These are phyloP conservation scores for Calonectria ilicicola DNA, from an alignment of 2,329 filamentous ascomycete species.

Conservation along the genomic window DNA sequence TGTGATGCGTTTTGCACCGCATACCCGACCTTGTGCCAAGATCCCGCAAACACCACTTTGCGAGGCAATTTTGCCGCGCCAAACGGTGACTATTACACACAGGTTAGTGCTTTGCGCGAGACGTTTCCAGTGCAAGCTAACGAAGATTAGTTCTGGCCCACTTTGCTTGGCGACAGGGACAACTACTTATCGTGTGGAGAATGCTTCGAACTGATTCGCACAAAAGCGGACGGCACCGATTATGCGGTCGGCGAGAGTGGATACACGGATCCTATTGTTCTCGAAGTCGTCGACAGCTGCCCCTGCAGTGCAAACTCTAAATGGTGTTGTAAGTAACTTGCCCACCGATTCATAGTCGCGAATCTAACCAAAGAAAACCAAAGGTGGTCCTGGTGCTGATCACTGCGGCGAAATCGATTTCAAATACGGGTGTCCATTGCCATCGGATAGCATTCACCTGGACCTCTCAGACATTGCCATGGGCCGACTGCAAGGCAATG, in stretches of 20 bases:
- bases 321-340: slow-evolving; percentile 16
- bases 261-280: slow-evolving; percentile 13
- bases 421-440: slow-evolving; percentile 12
- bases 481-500: slow-evolving; percentile 10
- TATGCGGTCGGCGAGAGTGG: neutral
- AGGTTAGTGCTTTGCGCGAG: neutral
- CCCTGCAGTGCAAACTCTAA: slow-evolving; percentile 16
- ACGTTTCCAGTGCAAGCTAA: neutral
- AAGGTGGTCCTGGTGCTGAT: slow-evolving; percentile 12
- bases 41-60: slow-evolving; percentile 1
- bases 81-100: slow-evolving; percentile 17
- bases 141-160: slow-evolving; percentile 9
- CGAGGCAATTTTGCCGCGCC: slow-evolving; percentile 18
- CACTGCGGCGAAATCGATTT: slow-evolving; percentile 18
- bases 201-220: slow-evolving; percentile 16
- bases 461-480: slow-evolving; percentile 19
- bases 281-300: slow-evolving; percentile 14
- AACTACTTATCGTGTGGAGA: slow-evolving; percentile 13
- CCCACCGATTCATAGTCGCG: no score
- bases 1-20: slow-evolving; percentile 15
- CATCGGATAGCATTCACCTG: slow-evolving; percentile 14
- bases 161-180: slow-evolving; percentile 1
- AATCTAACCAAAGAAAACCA: neutral
- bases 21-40: slow-evolving; percentile 8
- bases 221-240: slow-evolving; percentile 11